Evolutionary conservation across 2,329 filamentous ascomycete genomes (phyloP).

Genomic region (Proliferodiscus dingleyae): DNA sequence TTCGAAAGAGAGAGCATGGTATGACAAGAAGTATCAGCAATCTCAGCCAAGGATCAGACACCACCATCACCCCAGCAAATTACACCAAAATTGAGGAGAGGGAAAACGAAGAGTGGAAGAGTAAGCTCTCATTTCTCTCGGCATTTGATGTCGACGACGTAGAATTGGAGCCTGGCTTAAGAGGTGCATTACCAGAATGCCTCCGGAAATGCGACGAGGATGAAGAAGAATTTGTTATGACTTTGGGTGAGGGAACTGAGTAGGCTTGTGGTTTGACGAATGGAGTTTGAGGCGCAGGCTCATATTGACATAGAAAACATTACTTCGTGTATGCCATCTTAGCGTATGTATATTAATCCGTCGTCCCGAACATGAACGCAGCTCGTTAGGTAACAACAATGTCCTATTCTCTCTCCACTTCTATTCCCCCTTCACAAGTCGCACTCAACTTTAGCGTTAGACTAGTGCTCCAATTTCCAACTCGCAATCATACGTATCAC

Average conservation of each 20-base stretch:
- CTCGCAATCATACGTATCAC: too few species aligned
- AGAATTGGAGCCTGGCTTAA: conserved; percentile 30
- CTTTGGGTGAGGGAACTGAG: conserved; percentile 30
- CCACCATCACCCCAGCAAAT: conserved; percentile 46
- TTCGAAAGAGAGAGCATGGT: conserved; percentile 20
- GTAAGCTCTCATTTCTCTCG: conserved; percentile 49
- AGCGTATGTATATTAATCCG: neutral
- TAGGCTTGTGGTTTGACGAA: neutral
- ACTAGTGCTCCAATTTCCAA: too few species aligned
- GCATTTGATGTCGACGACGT: conserved; percentile 52
- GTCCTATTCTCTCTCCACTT: too few species aligned
- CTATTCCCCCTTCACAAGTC: too few species aligned
- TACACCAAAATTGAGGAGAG: conserved; percentile 33
- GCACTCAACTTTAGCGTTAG: too few species aligned
- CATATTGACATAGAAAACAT: neutral
- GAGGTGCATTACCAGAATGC: conserved; percentile 26
- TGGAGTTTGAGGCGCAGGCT: neutral
- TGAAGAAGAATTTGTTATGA: conserved; percentile 51
- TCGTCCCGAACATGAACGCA: too few species aligned
- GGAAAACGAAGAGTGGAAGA: conserved; percentile 33
- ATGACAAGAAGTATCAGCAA: conserved; percentile 29
- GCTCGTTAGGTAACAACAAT: too few species aligned
- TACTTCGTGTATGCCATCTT: neutral
- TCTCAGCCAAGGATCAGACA: conserved; percentile 35
- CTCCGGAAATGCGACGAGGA: conserved; percentile 36